Base-by-base conservation (phyloP, 257 asterid species). In the Lycium barbarum region DNA sequence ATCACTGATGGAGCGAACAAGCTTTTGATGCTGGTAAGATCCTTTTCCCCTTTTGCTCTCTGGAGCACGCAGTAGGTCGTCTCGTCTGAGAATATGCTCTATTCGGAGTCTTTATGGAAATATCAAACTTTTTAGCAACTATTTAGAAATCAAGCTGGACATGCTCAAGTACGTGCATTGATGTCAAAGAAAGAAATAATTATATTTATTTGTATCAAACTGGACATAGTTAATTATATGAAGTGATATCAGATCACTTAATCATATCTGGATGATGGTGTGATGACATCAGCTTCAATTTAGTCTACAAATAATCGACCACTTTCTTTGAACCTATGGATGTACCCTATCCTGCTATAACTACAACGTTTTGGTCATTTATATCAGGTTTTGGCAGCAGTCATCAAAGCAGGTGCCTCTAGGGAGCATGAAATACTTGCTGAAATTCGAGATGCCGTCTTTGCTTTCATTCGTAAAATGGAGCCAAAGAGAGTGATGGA, bases 371-470 rank as follows among this genome's bases (percentile, higher is more conserved):
- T 80, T 83, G 85, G 82, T 79, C 87, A 40, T 57, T 81, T 72
- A 66, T 85, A 86, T 84, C 90, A 97, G 99, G 99, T 97, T 89
- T 88, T 97, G 89, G 99, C 99, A 86, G 98, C 99, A 70, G 99
- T 97, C 72, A 95, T 97, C 80, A 97, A 97, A 90, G 99, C 99
- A 70, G 99, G 99, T 86, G 99, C 99, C 87, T 94, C 99, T 40
- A 92, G 99, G 88, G 99, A 97, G 91, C 99, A 95, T 85, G 99
- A 97, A 88, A 97, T 97, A 88, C 98, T 97, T 84, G 99, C 99
- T 86, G 99, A 97, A 91, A 97, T 97, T 80, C 91, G 99, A 87
- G 98, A 97, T 92, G 93, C 98, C 71, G 99, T 95, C 74, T 97
- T 97, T 89, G 91, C 95, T 79, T 97, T 95, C 88, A 94, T 97